Conservation (phyloP, 202 grass and related monocot genomes). For the Hordeum pubiflorum region DNA sequence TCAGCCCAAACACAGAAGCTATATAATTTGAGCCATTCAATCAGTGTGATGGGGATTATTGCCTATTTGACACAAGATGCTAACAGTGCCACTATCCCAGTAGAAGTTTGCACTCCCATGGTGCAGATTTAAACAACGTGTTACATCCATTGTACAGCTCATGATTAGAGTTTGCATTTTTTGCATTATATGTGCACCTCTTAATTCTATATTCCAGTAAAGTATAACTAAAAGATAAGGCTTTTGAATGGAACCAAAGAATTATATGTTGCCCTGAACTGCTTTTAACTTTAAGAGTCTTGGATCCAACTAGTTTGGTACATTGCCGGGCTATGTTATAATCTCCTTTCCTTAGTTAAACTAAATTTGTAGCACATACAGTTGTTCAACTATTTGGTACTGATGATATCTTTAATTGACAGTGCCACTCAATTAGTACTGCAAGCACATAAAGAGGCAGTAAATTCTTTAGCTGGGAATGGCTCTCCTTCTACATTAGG, state of each 20-base stretch:
- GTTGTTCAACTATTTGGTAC: neutral
- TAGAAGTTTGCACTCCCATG: neutral
- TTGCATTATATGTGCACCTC: neutral
- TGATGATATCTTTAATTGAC: slow-evolving; percentile 25
- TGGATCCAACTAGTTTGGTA: neutral
- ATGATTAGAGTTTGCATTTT: neutral
- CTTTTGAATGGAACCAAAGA: neutral
- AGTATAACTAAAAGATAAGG: neutral
- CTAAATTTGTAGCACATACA: slow-evolving; percentile 4
- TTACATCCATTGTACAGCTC: neutral
- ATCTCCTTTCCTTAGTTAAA: slow-evolving; percentile 5
- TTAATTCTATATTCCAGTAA: neutral
- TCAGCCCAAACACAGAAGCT: neutral
- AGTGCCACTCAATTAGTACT: slow-evolving; percentile 88
- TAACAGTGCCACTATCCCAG: neutral
- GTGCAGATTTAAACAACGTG: neutral
- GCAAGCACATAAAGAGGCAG: slow-evolving; percentile 85
- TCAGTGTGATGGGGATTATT: neutral
- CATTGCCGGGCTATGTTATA: neutral
- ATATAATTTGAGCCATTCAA: neutral
- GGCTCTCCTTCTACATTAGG: slow-evolving; percentile 60
- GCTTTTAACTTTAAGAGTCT: neutral
- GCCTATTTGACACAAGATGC: neutral
- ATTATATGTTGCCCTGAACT: slow-evolving; percentile 2
- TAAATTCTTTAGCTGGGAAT: slow-evolving; percentile 78